Conservation (phyloP, 805 yeast genomes). For the Ogataea salicorniae region DNA sequence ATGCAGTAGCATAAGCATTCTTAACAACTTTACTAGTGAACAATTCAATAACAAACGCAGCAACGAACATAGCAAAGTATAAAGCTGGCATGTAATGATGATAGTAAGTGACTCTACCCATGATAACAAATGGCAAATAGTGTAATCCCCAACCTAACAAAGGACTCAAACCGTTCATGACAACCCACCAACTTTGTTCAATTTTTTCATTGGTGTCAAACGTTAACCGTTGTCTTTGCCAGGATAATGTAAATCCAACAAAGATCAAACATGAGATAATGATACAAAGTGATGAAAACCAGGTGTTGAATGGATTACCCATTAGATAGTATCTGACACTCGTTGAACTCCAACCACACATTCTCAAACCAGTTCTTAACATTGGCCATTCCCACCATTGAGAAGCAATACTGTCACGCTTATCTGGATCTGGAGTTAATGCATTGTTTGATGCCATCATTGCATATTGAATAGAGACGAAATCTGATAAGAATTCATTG, state of each 20-base stretch:
- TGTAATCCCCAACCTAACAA: slow-evolving; percentile 80
- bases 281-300: slow-evolving; percentile 55
- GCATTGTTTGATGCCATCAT: slow-evolving; percentile 86
- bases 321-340: slow-evolving; percentile 58
- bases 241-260: slow-evolving; percentile 37
- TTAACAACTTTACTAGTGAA: slow-evolving; percentile 27
- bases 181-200: slow-evolving; percentile 17
- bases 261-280: slow-evolving; percentile 36
- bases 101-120: slow-evolving; percentile 84
- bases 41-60: slow-evolving; percentile 49
- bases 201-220: slow-evolving; percentile 2
- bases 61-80: slow-evolving; percentile 63
- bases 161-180: slow-evolving; percentile 71
- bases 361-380: slow-evolving; percentile 60
- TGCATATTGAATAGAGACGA: slow-evolving; percentile 65
- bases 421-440: slow-evolving; percentile 68
- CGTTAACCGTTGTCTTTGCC: slow-evolving; percentile 67
- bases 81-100: slow-evolving; percentile 84
- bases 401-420: slow-evolving; percentile 66
- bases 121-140: slow-evolving; percentile 66
- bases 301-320: slow-evolving; percentile 59
- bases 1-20: slow-evolving; percentile 22
- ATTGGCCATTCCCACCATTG: slow-evolving; percentile 85
- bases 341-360: slow-evolving; percentile 65
- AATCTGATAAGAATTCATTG: slow-evolving; percentile 60